phyloP scores from a whole-genome alignment of 306 rosid species.

The Cicer arietinum region DNA sequence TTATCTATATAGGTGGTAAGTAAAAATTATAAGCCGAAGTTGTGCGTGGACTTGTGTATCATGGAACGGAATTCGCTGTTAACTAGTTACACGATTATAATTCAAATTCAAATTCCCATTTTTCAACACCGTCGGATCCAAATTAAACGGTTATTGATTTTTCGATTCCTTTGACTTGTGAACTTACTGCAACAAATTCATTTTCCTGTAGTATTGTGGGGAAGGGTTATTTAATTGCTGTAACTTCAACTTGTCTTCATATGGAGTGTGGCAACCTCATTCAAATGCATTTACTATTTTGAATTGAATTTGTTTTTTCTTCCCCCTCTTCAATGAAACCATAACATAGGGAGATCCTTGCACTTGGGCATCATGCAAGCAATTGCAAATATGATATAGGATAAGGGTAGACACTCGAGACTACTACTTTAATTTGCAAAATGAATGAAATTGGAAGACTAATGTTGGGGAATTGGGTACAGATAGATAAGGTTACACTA shows the following conservation, averaged over 20 bases:
- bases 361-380: constrained; percentile 24
- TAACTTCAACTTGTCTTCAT: constrained; percentile 23
- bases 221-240: background rate
- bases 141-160: too few relatives aligned
- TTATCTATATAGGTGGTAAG: constrained; percentile 20
- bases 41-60: constrained; percentile 34
- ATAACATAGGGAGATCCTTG: constrained; percentile 3
- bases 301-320: too few relatives aligned
- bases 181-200: too few relatives aligned
- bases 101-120: too few relatives aligned
- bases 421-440: background rate
- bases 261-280: background rate
- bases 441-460: background rate
- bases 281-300: background rate
- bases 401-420: constrained; percentile 29
- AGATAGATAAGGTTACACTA: background rate
- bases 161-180: too few relatives aligned
- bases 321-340: background rate
- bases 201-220: too few relatives aligned
- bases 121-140: too few relatives aligned
- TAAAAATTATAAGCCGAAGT: background rate
- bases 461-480: background rate
- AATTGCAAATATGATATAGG: background rate
- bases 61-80: too few relatives aligned
- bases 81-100: too few relatives aligned